Evolutionary conservation across 2,329 filamentous ascomycete species (phyloP).

Genomic region (Fusarium scirpi): DNA sequence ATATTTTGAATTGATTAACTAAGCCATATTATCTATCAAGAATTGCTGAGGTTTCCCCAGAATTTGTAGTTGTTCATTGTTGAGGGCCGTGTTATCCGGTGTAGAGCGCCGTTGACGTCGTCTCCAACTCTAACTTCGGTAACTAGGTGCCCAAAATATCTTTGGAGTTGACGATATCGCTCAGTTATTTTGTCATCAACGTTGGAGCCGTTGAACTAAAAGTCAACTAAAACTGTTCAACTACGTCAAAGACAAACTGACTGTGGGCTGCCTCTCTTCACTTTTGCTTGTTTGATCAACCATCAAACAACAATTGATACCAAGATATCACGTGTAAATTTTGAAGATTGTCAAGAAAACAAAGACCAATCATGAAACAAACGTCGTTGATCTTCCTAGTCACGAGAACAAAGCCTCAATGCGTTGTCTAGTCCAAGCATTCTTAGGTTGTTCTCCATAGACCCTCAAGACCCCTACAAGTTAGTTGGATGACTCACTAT

Average conservation of each 20-base stretch:
- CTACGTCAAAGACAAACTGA: background rate
- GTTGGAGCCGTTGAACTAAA: background rate
- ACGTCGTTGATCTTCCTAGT: background rate
- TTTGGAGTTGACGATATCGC: background rate
- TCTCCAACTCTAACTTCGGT: background rate
- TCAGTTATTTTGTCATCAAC: background rate
- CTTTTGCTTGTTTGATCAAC: background rate
- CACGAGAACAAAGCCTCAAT: constrained; percentile 13
- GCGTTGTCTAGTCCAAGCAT: background rate
- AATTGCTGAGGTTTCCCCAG: too few species aligned
- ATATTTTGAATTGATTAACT: background rate
- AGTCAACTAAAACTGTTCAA: background rate
- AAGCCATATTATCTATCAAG: background rate
- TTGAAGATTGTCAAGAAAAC: background rate
- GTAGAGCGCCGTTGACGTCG: constrained; percentile 1
- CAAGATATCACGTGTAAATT: background rate
- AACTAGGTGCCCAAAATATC: background rate
- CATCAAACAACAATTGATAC: background rate
- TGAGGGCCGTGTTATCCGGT: background rate
- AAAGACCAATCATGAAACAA: background rate
- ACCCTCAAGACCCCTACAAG: background rate
- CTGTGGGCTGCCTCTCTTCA: constrained; percentile 32
- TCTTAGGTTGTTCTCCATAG: background rate
- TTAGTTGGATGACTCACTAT: constrained; percentile 1
- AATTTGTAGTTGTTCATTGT: background rate